phyloP scores from a whole-genome alignment of 1,139 yeast genomes.

The Suhomyces anneliseae region DNA sequence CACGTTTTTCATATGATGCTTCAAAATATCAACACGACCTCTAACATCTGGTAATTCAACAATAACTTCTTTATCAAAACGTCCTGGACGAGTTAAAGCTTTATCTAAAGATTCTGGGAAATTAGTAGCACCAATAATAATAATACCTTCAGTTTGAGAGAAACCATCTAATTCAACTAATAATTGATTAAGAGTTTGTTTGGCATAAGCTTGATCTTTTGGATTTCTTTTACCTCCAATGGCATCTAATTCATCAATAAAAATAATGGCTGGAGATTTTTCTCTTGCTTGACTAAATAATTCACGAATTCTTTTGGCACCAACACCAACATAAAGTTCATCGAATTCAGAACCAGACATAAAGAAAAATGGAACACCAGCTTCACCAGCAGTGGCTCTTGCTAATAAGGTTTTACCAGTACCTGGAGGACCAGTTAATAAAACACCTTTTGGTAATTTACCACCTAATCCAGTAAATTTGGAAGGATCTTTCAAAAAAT shows the following conservation, averaged over 20 bases:
- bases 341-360: slow-evolving; percentile 99
- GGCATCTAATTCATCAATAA: slow-evolving; percentile 96
- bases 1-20: slow-evolving; percentile 89
- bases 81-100: slow-evolving; percentile 97
- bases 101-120: slow-evolving; percentile 96
- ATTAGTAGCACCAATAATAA: slow-evolving; percentile 96
- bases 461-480: slow-evolving; percentile 97
- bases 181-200: slow-evolving; percentile 93
- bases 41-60: slow-evolving; percentile 98
- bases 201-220: slow-evolving; percentile 95
- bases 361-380: slow-evolving; percentile 97
- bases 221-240: slow-evolving; percentile 98
- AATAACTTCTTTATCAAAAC: slow-evolving; percentile 93
- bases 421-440: slow-evolving; percentile 98
- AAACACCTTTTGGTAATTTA: slow-evolving; percentile 93
- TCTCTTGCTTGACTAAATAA: slow-evolving; percentile 90
- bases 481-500: slow-evolving; percentile 92
- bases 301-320: slow-evolving; percentile 96
- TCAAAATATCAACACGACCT: slow-evolving; percentile 90
- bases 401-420: slow-evolving; percentile 98
- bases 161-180: slow-evolving; percentile 96
- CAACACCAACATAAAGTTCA: slow-evolving; percentile 97
- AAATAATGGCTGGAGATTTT: slow-evolving; percentile 94
- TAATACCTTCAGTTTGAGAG: slow-evolving; percentile 88
- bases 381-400: slow-evolving; percentile 99